Conservation (phyloP, 208 protist genomes). For the Trypanosoma avium region DNA sequence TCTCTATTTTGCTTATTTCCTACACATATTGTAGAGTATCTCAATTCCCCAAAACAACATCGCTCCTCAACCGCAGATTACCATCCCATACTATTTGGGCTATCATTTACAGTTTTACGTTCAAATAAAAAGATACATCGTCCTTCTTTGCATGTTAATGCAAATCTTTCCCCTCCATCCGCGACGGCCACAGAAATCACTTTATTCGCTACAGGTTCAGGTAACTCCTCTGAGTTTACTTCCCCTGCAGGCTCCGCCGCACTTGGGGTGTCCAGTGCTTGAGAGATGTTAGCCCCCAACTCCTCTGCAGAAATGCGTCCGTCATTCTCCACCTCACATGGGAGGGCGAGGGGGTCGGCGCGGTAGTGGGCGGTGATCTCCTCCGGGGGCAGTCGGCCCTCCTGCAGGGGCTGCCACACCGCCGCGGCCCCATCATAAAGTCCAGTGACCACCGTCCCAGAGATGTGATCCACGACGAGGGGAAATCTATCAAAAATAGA, state of each 20-base stretch:
- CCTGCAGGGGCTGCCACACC: conserved; percentile 81
- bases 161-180: conserved; percentile 82
- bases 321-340: conserved; percentile 34
- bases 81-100: too few relatives aligned
- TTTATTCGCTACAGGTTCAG: conserved; percentile 77
- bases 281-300: too few relatives aligned
- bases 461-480: conserved; percentile 74
- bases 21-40: too few relatives aligned
- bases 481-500: conserved; percentile 88
- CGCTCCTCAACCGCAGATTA: not conserved
- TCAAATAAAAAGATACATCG: conserved; percentile 77
- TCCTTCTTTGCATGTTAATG: conserved; percentile 73
- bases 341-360: conserved; percentile 51
- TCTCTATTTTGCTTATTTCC: not conserved
- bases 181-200: conserved; percentile 71
- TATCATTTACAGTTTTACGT: conserved; percentile 21
- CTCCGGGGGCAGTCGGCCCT: conserved; percentile 10
- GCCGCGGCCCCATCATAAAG: conserved; percentile 83
- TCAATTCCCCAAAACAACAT: not conserved
- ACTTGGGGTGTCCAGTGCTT: too few relatives aligned
- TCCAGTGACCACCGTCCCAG: conserved; percentile 76
- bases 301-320: conserved; percentile 27
- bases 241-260: not conserved
- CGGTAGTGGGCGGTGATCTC: conserved; percentile 67
- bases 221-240: conserved; percentile 36